Evolutionary conservation across 345 rosid genomes (phyloP), one percentile per base, ranked within the genome.

Genomic region (Leavenworthia alabamica): DNA sequence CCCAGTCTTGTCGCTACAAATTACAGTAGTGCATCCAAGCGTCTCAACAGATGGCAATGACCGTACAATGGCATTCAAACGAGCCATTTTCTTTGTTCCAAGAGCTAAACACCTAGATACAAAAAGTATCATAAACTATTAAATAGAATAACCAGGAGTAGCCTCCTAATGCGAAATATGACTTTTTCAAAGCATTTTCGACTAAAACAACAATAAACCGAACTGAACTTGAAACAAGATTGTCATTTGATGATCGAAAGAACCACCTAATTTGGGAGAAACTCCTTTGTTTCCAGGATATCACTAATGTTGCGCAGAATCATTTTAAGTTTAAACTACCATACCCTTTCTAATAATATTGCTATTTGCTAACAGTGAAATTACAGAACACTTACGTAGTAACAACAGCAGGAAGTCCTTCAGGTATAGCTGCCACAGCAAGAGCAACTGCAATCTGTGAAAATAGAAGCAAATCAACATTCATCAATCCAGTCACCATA

Each of bases 401-500:
- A 61, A 93, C 99, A 75, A 93, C 99, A 66, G 99, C 99, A 59
- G 99, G 99, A 82, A 93, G 99, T 75, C 97, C 99, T 84, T 93
- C 99, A 32, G 99, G 97, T 69, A 93, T 93, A 36, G 99, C 99
- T 55, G 99, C 99, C 75, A 93, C 99, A 62, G 99, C 99, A 73
- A 93, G 97, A 71, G 99, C 99, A 77, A 93, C 97, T 47, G 99
- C 99, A 75, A 93, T 93, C 99, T 89, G 78, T 73, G 78, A 29
- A 79, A 67, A 71, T 44, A 43, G 78, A 56, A 76, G 70, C 7
- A 76, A 60, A 73, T 62, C 45, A 64, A 64, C 32, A 60, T 72
- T 62, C 45, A 64, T 57, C 32, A 56, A 64, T 33, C 61, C 42
- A 16, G 46, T 71, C 31, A 71, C 44, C 40, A 63, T 47, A 29